These are phyloP conservation scores for Colletotrichum cordylinicola DNA, from an alignment of 2,329 filamentous ascomycete genomes.

Conservation along the genomic window DNA sequence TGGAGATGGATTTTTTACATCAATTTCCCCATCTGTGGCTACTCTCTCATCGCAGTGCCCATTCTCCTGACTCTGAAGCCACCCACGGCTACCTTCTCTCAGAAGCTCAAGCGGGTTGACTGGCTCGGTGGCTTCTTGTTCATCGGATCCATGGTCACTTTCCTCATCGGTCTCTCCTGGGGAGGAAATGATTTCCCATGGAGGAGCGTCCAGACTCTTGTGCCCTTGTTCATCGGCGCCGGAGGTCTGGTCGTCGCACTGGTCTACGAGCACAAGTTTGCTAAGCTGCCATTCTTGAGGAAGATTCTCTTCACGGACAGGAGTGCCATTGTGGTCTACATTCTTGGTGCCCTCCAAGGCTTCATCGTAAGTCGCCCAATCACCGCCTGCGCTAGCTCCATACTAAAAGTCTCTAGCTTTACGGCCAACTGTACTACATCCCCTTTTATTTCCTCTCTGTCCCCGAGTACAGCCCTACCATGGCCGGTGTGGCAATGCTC, in stretches of 20 bases:
- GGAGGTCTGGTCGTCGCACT: conserved; percentile 41
- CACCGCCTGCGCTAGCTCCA: neutral
- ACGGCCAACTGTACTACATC: conserved; percentile 37
- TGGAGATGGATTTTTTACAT: conserved; percentile 57
- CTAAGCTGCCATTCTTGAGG: conserved; percentile 36
- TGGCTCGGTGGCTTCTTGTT: conserved; percentile 51
- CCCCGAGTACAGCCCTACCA: conserved; percentile 34
- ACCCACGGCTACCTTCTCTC: conserved; percentile 30
- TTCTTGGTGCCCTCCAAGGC: conserved; percentile 36
- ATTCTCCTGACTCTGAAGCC: conserved; percentile 47
- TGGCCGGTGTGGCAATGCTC: conserved; percentile 39
- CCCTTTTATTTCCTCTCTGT: conserved; percentile 45
- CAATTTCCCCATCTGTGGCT: conserved; percentile 48
- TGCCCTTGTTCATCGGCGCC: conserved; percentile 48
- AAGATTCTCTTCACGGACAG: conserved; percentile 33
- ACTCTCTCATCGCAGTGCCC: conserved; percentile 43
- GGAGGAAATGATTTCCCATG: conserved; percentile 50
- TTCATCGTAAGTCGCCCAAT: conserved; percentile 32
- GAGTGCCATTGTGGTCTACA: conserved; percentile 33
- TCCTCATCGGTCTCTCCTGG: conserved; percentile 54
- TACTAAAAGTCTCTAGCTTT: conserved; percentile 23
- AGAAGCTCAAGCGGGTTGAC: conserved; percentile 47
- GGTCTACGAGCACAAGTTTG: conserved; percentile 40
- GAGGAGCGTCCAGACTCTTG: conserved; percentile 42
- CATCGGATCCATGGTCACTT: conserved; percentile 44